A percentile compares a stretch with the other conserved stretches of the same genome.
Conservation (phyloP, 2,329 filamentous ascomycete species). For the Didymosphaeria variabile region DNA sequence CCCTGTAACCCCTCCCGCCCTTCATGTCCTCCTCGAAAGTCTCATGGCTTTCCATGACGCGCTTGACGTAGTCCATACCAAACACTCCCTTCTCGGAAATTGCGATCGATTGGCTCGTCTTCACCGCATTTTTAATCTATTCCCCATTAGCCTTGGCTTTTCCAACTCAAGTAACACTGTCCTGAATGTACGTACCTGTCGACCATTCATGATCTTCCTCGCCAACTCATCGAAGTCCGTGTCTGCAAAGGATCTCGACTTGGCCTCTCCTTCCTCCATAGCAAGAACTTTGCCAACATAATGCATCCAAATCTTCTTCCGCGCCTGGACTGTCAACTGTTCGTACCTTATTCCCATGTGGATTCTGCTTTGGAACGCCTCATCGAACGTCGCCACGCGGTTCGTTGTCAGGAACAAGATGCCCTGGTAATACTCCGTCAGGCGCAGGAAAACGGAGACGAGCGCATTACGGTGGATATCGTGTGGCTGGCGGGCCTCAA, state of each 20-base stretch:
- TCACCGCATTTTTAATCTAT: slow-evolving; percentile 90
- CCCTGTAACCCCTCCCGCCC: slow-evolving; percentile 80
- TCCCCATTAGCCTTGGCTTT: background rate
- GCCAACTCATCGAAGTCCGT: slow-evolving; percentile 73
- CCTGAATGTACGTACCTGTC: slow-evolving; percentile 61
- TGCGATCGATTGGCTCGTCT: slow-evolving; percentile 83
- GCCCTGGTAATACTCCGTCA: slow-evolving; percentile 91
- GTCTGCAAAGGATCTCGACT: slow-evolving; percentile 65
- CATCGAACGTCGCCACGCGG: slow-evolving; percentile 86
- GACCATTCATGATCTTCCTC: slow-evolving; percentile 73
- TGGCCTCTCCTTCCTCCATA: slow-evolving; percentile 56
- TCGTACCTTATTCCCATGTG: slow-evolving; percentile 86
- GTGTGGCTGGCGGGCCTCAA: slow-evolving; percentile 83
- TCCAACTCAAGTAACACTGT: background rate
- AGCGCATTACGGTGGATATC: slow-evolving; percentile 87
- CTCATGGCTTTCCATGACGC: slow-evolving; percentile 84
- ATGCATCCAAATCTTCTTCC: slow-evolving; percentile 82
- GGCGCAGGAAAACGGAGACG: slow-evolving; percentile 85
- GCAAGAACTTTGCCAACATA: slow-evolving; percentile 77
- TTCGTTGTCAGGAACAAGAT: slow-evolving; percentile 92
- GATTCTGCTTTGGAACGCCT: slow-evolving; percentile 88
- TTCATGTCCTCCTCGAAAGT: slow-evolving; percentile 85
- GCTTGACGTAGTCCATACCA: slow-evolving; percentile 79
- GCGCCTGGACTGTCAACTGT: slow-evolving; percentile 74
- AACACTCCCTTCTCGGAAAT: slow-evolving; percentile 76